Evolutionary conservation across 1,139 yeast genomes (phyloP), one percentile per base, ranked within the genome.

Genomic region (Yamadazyma triangularis): DNA sequence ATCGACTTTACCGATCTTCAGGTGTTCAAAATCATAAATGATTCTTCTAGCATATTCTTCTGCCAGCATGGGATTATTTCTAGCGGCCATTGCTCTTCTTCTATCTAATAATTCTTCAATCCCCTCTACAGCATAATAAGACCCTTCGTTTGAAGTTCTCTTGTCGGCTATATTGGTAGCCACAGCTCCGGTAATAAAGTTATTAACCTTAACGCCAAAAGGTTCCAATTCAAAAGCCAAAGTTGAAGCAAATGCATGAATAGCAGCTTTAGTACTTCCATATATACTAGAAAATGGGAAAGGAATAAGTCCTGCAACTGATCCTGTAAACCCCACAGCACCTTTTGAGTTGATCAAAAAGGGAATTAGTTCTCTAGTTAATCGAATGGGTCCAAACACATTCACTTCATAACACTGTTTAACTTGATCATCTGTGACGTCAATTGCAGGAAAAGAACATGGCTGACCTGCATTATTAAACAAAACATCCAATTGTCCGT

Each of bases 261-360:
- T 73, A 1, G 93, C 93, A 2, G 93, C 87, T 49, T 85, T 85
- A 1, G 82, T 57, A 2, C 89, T 69, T n/a, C 79, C 68, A 50
- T 85, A 85, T 15, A 77, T 66, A 13, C 82, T 61, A 1, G 82
- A 76, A 54, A 79, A 83, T 11, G 93, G 94, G 58, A 83, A 77
- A 4, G 86, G 79, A 10, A 72, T 56, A 16, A 77, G 39, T 2
- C 85, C 93, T 12, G 85, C 75, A 4, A 80, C 58, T 2, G 89
- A 80, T 1, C 93, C 91, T 0, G 91, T 83, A 50, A 82, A 81
- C 1, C 82, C 78, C 41, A 85, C 70, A 0, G 78, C 73, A 4
- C 94, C 94, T 46, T 79, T 70, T 2, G 85, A 79, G 26, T 71
- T 73, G 37, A 84, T 80, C 12, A 85, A 45, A 40, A 77, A 63